phyloP scores from a whole-genome alignment of 345 rosid species.

The Sisymbrium altissimum region DNA sequence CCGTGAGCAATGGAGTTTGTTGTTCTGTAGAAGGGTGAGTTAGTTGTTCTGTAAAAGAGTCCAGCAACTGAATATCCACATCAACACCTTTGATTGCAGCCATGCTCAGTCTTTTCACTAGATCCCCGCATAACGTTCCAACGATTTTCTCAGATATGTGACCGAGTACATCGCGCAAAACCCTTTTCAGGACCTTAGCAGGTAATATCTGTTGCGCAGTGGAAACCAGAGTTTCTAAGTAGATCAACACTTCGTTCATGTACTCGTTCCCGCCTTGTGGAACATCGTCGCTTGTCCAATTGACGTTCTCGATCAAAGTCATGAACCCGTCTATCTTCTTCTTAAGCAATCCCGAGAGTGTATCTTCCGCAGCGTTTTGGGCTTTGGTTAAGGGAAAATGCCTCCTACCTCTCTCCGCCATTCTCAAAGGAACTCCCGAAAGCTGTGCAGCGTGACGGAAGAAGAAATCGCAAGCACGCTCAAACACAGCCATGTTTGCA shows the following conservation, averaged over 20 bases:
- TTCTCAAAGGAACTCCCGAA: conserved; percentile 83
- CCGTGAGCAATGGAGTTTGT: conserved; percentile 58
- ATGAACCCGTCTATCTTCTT: conserved; percentile 88
- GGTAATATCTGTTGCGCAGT: conserved; percentile 98
- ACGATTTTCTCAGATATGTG: conserved; percentile 86
- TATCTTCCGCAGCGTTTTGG: conserved; percentile 87
- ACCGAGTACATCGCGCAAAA: conserved; percentile 69
- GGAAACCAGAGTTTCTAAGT: conserved; percentile 87
- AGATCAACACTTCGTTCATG: conserved; percentile 88
- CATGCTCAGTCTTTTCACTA: conserved; percentile 75
- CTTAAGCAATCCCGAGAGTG: conserved; percentile 87
- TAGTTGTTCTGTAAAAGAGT: conserved; percentile 80
- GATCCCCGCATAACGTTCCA: conserved; percentile 60
- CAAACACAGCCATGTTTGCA: conserved; percentile 93
- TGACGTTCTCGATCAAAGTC: conserved; percentile 87
- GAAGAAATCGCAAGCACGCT: conserved; percentile 97
- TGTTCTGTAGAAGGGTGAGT: conserved; percentile 79
- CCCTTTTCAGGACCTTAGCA: conserved; percentile 68
- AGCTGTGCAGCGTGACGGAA: conserved; percentile 96
- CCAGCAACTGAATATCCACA: conserved; percentile 74
- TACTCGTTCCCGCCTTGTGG: conserved; percentile 83
- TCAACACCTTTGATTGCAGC: conserved; percentile 83
- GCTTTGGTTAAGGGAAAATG: conserved; percentile 84
- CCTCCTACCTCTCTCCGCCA: conserved; percentile 95
- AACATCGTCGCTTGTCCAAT: conserved; percentile 90